Conservation (phyloP, 306 rosid genomes). For the Sophora flavescens region DNA sequence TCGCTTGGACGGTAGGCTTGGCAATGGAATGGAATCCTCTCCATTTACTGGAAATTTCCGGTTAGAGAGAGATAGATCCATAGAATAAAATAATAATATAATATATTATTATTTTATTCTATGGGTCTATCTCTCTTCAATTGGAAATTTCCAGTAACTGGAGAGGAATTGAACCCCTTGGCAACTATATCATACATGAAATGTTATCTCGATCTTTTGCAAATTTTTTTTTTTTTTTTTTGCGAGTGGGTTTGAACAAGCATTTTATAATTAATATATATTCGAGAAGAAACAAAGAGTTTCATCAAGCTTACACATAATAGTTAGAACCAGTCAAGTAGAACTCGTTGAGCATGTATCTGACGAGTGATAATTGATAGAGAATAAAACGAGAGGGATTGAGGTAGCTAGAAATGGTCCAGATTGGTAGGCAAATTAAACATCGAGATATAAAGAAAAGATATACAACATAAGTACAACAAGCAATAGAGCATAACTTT, state of each 20-base stretch:
- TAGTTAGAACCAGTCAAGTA: constrained; percentile 19
- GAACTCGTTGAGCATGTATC: background rate
- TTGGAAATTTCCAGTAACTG: too few relatives aligned
- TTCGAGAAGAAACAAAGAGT: background rate
- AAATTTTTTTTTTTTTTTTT: too few relatives aligned
- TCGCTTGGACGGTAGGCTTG: background rate
- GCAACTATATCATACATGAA: background rate
- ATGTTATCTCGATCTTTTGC: background rate
- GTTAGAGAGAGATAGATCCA: too few relatives aligned
- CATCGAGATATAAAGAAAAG: background rate
- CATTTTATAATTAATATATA: too few relatives aligned
- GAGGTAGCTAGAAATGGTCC: constrained; percentile 9
- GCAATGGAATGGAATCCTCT: too few relatives aligned
- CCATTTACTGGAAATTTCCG: too few relatives aligned
- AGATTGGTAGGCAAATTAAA: constrained; percentile 4
- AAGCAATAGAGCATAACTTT: constrained; percentile 20
- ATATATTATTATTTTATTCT: too few relatives aligned
- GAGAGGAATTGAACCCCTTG: too few relatives aligned
- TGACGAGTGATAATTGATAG: constrained; percentile 11
- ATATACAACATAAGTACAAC: background rate
- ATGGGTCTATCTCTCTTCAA: too few relatives aligned
- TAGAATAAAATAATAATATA: too few relatives aligned
- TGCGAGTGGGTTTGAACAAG: background rate
- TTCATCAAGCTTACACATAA: background rate
- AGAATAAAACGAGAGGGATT: constrained; percentile 23